Evolutionary conservation across 176 grass and related monocot genomes (phyloP), one percentile per base, ranked within the genome.

Genomic region (Tillandsia fasciculata): DNA sequence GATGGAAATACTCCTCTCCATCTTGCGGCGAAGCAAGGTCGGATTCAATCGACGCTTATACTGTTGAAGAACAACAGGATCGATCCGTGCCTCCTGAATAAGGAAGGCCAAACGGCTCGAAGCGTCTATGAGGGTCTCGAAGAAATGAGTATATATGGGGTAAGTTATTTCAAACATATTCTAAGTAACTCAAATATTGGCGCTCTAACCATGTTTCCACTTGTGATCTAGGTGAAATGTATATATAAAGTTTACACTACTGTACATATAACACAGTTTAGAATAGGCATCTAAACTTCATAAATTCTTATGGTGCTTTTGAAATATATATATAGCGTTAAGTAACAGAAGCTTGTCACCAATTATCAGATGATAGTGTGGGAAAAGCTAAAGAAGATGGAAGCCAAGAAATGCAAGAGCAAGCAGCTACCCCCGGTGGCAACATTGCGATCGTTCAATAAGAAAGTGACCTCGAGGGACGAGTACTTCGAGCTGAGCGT

Each of bases 1-100:
- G 66, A 84, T 22, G 86, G 86, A 26, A 88, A 81, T 51, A 84
- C 86, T 64, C 81, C 82, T 15, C 50, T 92, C 26, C 89, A 91
- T 64, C 49, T 91, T 8, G 76, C 65, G 50, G 84, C 82, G 2
- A 78, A 65, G 53, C 75, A 53, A 42, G 33, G 66, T 22, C 73
- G 73, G 23, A 71, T 84, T 63, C 49, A 48, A 26, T 84, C 70
- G 9, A 58, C 78, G 47, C 48, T 74, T 51, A 53, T 76, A 8
- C 66, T 84, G 22, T 18, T 80, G 58, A 52, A 65, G 56, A 66
- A 84, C 47, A n/a, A 9, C 0, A 63, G 77, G 28, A 73, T 76
- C 11, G 68, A 80, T 64, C 77, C 66, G 0, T 80, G 75, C 52
- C 3, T 79, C 29, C 56, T 76, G 50, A 80, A 84, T 70, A 64